Conservation (phyloP, 495 filamentous ascomycete genomes). For the Aspergillus incahuasiensis region DNA sequence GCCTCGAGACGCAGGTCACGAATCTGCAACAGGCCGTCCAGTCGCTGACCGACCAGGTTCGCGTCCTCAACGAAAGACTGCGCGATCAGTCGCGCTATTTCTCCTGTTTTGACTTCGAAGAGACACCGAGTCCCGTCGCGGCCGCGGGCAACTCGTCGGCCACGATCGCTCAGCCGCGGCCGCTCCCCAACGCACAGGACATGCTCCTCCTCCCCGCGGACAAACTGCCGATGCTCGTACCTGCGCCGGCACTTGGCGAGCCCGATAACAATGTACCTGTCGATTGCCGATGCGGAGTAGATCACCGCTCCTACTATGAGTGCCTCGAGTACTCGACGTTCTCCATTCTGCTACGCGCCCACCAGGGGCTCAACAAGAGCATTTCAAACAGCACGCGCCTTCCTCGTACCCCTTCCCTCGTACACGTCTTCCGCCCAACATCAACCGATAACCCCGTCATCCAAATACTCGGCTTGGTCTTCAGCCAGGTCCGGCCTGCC, state of each 20-base stretch:
- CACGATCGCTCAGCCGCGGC: neutral
- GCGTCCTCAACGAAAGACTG: slow-evolving; percentile 10
- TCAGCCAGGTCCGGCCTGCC: slow-evolving; percentile 12
- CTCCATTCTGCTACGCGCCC: slow-evolving; percentile 7
- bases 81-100: slow-evolving; percentile 3
- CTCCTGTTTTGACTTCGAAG: neutral
- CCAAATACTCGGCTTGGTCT: slow-evolving; percentile 11
- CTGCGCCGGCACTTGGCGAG: neutral
- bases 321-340: slow-evolving; percentile 14
- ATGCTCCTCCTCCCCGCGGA: slow-evolving; percentile 8
- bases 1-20: slow-evolving; percentile 7
- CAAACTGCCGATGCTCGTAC: slow-evolving; percentile 9
- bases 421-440: slow-evolving; percentile 12
- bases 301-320: slow-evolving; percentile 9
- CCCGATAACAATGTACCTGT: slow-evolving; percentile 10
- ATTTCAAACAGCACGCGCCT: slow-evolving; percentile 11
- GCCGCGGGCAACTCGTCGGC: neutral
- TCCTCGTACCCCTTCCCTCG: slow-evolving; percentile 8
- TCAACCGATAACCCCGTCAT: slow-evolving; percentile 15
- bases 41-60: slow-evolving; percentile 10
- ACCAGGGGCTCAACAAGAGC: slow-evolving; percentile 13
- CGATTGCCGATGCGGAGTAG: slow-evolving; percentile 13
- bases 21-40: slow-evolving; percentile 12
- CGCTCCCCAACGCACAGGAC: slow-evolving; percentile 2
- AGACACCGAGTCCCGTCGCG: neutral